phyloP scores from a whole-genome alignment of 2,329 filamentous ascomycete genomes.

The Nemania serpens region DNA sequence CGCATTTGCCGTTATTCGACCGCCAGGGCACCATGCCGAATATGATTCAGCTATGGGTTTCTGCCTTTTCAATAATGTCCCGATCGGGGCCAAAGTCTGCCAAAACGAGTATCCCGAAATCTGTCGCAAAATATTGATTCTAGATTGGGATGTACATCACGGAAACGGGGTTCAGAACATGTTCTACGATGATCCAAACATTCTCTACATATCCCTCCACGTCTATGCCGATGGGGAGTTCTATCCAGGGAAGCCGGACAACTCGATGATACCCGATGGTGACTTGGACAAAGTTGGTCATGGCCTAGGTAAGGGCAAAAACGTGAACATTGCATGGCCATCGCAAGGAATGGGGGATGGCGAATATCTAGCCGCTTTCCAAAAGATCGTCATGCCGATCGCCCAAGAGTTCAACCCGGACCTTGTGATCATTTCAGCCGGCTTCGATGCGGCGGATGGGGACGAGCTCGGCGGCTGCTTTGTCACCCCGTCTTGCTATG shows the following conservation, averaged over 20 bases:
- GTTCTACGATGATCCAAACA: conserved; percentile 92
- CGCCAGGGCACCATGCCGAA: conserved; percentile 94
- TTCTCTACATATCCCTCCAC: conserved; percentile 94
- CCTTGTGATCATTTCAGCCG: conserved; percentile 91
- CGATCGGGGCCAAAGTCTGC: conserved; percentile 86
- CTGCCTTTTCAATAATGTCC: conserved; percentile 97
- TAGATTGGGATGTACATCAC: conserved; percentile 86
- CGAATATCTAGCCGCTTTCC: conserved; percentile 95
- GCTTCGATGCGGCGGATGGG: conserved; percentile 93
- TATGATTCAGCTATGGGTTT: conserved; percentile 86
- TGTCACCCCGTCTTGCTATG: conserved; percentile 88
- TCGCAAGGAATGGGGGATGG: conserved; percentile 88
- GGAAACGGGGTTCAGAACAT: conserved; percentile 96
- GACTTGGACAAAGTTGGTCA: conserved; percentile 64
- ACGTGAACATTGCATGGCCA: conserved; percentile 71
- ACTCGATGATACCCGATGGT: conserved; percentile 62
- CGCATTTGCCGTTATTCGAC: conserved; percentile 91
- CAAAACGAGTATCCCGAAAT: conserved; percentile 77
- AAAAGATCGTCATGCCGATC: conserved; percentile 95
- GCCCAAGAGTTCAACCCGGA: conserved; percentile 93
- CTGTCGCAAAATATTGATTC: conserved; percentile 87
- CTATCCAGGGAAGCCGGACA: conserved; percentile 73
- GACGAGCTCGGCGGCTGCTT: conserved; percentile 93
- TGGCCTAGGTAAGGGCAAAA: conserved; percentile 61
- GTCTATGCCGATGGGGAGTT: conserved; percentile 84